Evolutionary conservation across 2,329 filamentous ascomycete genomes (phyloP).

Genomic region (Ophiostoma angusticollis): DNA sequence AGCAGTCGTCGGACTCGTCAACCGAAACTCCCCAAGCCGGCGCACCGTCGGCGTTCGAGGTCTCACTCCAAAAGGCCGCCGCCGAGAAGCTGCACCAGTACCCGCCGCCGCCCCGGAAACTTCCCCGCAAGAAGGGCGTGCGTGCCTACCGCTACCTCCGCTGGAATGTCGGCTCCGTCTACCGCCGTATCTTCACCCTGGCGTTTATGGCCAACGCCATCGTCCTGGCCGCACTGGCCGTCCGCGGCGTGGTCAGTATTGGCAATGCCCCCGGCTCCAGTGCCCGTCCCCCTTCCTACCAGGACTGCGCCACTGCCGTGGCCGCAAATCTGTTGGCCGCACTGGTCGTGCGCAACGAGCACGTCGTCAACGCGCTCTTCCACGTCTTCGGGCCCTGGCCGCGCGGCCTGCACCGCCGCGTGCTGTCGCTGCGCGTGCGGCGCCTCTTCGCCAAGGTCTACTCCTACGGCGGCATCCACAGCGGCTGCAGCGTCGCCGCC

Average conservation of each 20-base stretch:
- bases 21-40: too few relatives aligned
- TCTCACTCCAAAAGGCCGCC: too few relatives aligned
- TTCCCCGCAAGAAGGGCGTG: background rate
- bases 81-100: background rate
- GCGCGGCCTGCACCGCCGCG: background rate
- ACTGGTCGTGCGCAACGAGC: slow-evolving; percentile 36
- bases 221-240: slow-evolving; percentile 14
- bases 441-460: slow-evolving; percentile 36
- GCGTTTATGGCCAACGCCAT: slow-evolving; percentile 26
- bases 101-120: background rate
- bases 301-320: slow-evolving; percentile 16
- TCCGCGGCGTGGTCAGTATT: too few relatives aligned
- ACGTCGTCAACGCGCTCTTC: slow-evolving; percentile 40
- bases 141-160: slow-evolving; percentile 9
- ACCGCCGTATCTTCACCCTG: slow-evolving; percentile 29
- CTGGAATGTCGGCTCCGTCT: slow-evolving; percentile 23
- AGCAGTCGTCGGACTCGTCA: too few relatives aligned
- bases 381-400: slow-evolving; percentile 23
- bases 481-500: slow-evolving; percentile 35
- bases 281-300: too few relatives aligned
- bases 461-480: slow-evolving; percentile 40
- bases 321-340: slow-evolving; percentile 31
- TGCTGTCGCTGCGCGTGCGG: slow-evolving; percentile 29
- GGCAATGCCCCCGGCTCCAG: too few relatives aligned
- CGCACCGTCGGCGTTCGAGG: too few relatives aligned